Percentiles rank a stretch among this genome's conserved stretches.
These are phyloP conservation scores for Anastatica hierochuntica DNA, from an alignment of 345 rosid genomes.

Conservation along the genomic window DNA sequence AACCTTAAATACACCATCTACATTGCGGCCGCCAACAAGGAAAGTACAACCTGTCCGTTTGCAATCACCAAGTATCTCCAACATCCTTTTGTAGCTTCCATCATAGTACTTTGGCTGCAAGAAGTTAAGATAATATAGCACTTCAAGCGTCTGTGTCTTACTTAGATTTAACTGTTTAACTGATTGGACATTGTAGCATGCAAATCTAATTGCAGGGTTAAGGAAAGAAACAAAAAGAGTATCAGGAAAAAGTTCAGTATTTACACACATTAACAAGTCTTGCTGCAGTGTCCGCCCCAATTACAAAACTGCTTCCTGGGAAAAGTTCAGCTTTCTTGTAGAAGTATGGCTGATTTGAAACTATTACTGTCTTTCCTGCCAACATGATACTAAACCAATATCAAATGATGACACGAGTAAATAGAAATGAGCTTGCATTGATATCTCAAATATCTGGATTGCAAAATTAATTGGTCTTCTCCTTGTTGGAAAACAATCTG, in stretches of 20 bases:
- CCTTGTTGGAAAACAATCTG: neutral
- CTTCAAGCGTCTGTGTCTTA: conserved; percentile 3
- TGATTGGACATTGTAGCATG: too few relatives aligned
- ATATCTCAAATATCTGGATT: neutral
- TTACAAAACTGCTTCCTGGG: conserved; percentile 89
- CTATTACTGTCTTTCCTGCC: conserved; percentile 74
- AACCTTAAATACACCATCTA: conserved; percentile 79
- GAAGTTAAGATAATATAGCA: neutral
- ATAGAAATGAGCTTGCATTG: neutral
- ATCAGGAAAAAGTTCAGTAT: neutral
- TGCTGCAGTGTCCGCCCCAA: conserved; percentile 85
- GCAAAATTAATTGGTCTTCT: neutral
- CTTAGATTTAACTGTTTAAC: neutral
- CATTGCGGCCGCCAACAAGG: conserved; percentile 75
- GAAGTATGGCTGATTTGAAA: conserved; percentile 92
- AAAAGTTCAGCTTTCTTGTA: conserved; percentile 92
- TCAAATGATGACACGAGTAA: conserved; percentile 1
- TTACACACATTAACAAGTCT: conserved; percentile 72
- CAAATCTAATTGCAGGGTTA: neutral
- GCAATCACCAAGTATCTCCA: conserved; percentile 58
- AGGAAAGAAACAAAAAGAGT: neutral
- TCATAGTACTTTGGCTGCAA: conserved; percentile 81
- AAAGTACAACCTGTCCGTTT: conserved; percentile 70
- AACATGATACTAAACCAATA: conserved; percentile 18
- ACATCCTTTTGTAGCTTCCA: conserved; percentile 55